Evolutionary conservation across 2,329 filamentous ascomycete genomes (phyloP).

Genomic region (Alternaria brassicae): DNA sequence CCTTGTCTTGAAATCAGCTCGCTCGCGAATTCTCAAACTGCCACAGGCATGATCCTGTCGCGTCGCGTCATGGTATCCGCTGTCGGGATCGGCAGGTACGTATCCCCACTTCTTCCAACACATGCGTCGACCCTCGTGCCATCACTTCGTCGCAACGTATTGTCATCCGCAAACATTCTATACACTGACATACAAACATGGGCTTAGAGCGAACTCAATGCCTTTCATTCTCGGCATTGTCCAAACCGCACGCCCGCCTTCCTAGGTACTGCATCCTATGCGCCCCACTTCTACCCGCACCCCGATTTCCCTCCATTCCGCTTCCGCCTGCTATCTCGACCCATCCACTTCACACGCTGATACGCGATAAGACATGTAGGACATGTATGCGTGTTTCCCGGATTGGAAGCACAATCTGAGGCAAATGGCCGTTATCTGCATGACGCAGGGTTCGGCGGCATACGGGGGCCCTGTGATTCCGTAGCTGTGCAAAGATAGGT

Average conservation of each 20-base stretch:
- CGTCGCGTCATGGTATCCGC: neutral
- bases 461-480: neutral
- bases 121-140: neutral
- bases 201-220: neutral
- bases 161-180: neutral
- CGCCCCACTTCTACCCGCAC: slow-evolving; percentile 19
- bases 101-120: neutral
- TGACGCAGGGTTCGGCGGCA: slow-evolving; percentile 1
- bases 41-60: neutral
- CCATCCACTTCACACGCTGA: slow-evolving; percentile 21
- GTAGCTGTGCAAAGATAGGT: slow-evolving; percentile 8
- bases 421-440: slow-evolving; percentile 17
- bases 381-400: slow-evolving; percentile 9
- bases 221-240: neutral
- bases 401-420: slow-evolving; percentile 4
- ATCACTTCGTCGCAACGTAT: neutral
- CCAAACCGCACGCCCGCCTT: neutral
- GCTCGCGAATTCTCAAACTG: slow-evolving; percentile 16
- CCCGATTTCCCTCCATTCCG: neutral
- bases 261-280: neutral
- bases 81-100: slow-evolving; percentile 1
- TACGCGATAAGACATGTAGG: slow-evolving; percentile 33
- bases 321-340: slow-evolving; percentile 28
- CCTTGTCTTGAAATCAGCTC: slow-evolving; percentile 22
- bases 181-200: neutral